Conservation (phyloP, 73 alveolate species). For the Symbiodinium pilosum region DNA sequence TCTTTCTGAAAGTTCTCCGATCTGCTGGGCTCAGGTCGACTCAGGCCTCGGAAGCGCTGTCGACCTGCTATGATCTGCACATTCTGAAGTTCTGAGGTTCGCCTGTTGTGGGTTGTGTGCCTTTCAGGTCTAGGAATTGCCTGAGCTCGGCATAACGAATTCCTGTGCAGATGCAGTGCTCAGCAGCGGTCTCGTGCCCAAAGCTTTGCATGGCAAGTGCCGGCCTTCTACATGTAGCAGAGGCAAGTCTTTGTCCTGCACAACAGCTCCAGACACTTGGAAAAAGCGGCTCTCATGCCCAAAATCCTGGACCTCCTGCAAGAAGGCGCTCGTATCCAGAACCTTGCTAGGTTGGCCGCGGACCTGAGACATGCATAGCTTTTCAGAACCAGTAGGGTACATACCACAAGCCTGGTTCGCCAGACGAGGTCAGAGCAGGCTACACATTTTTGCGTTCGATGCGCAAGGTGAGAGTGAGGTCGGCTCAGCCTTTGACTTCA, state of each 20-base stretch:
- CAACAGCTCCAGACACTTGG: background rate
- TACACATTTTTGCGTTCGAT: background rate
- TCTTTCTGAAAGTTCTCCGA: no score
- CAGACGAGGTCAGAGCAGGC: no score
- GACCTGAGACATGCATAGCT: background rate
- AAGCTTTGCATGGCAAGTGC: background rate
- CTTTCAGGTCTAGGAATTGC: constrained; percentile 55
- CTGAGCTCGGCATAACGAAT: constrained; percentile 41
- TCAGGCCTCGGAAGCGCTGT: no score
- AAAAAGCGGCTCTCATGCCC: background rate
- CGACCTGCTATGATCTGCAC: no score
- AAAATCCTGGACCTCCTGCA: no score
- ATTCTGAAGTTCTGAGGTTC: no score
- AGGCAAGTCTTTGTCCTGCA: background rate
- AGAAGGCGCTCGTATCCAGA: background rate
- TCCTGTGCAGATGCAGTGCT: background rate
- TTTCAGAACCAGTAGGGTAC: background rate
- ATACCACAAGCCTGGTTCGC: no score
- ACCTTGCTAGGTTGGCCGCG: constrained; percentile 20
- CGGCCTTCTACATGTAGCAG: background rate
- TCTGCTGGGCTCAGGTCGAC: no score
- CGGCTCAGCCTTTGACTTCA: background rate
- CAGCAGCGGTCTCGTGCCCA: background rate
- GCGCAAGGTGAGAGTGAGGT: background rate
- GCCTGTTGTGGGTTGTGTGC: no score